Evolutionary conservation across 1,139 yeast species (phyloP).

Genomic region (Candida freyschussii): DNA sequence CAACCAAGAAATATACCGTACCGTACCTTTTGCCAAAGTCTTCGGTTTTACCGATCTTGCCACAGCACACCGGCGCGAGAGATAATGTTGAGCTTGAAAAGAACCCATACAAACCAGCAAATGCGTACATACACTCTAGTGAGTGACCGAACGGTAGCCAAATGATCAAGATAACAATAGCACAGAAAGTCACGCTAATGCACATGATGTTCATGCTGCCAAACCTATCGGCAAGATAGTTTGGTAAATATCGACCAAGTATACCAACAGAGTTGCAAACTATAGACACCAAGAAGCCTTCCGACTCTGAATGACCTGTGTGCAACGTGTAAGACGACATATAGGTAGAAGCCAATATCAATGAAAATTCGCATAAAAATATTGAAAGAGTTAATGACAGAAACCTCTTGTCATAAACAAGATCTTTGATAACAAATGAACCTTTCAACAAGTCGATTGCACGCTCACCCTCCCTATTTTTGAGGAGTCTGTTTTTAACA

Average conservation of each 20-base stretch:
- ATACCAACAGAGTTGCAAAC: constrained; percentile 43
- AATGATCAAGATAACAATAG: constrained; percentile 28
- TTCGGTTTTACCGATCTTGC: constrained; percentile 29
- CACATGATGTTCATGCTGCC: constrained; percentile 52
- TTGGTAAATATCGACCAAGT: constrained; percentile 52
- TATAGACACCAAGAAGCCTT: constrained; percentile 35
- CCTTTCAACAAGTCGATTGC: constrained; percentile 24
- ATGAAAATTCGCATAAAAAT: constrained; percentile 43
- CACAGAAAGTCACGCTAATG: constrained; percentile 34
- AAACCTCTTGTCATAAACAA: constrained; percentile 35
- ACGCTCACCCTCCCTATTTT: constrained; percentile 6
- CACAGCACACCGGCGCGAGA: constrained; percentile 36
- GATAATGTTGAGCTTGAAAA: constrained; percentile 46
- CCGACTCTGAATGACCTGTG: constrained; percentile 36
- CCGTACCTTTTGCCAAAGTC: constrained; percentile 47
- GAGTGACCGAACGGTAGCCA: constrained; percentile 52
- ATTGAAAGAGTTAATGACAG: constrained; percentile 39
- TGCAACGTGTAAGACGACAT: constrained; percentile 46
- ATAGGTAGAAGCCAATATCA: constrained; percentile 47
- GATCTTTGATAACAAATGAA: constrained; percentile 32
- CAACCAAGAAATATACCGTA: constrained; percentile 39
- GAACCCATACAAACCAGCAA: constrained; percentile 43
- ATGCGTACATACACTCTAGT: constrained; percentile 40
- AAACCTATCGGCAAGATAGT: constrained; percentile 19
- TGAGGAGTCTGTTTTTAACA: constrained; percentile 39